Evolutionary conservation across 495 filamentous ascomycete species (phyloP), one percentile per base, ranked within the genome.

Genomic region (Aspergillus sparsus): DNA sequence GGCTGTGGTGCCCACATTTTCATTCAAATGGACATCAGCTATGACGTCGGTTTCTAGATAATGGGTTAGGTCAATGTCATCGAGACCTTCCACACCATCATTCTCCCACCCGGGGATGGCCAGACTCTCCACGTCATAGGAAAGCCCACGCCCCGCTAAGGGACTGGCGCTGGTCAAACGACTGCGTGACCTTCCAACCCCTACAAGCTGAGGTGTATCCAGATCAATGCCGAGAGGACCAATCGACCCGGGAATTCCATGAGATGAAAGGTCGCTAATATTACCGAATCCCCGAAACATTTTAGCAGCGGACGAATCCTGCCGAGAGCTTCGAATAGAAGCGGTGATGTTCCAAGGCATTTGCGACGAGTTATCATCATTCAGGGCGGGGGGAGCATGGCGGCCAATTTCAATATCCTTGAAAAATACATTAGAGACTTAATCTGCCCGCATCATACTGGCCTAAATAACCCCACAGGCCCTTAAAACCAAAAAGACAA

Each of bases 301-400:
- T 36, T 73, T 71, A 15, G 65, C 61, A 10, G 68, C 49, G 8
- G 68, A 65, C 9, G 78, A 77, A 6, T 71, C 74, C 16, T 74
- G 77, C n/a, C 75, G 72, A 21, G 85, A 87, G 53, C 82, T 82
- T 46, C 82, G 78, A 3, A 82, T 62, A 3, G 86, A 89, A 31
- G 83, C 81, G 18, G 77, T 83, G 63, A 85, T 79, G 63, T 90
- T 90, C 88, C 88, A 91, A 44, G 88, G 88, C 80, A 90, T 84
- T 36, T 81, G 80, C 2, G 80, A 83, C 10, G 84, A 84, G 42
- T 75, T 74, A 45, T 84, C 79, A 57, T 88, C 84, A n/a, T 77
- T 71, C 2, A 88, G 77, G 15, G 79, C 76, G 0, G 79, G 74
- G 1, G 79, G 78, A 6, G 83, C 86, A 27, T 86, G 80, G 52